Percentiles rank a stretch among this genome's conserved stretches.
phyloP scores from a whole-genome alignment of 164 flowering plant genomes.

The Annona cherimola region DNA sequence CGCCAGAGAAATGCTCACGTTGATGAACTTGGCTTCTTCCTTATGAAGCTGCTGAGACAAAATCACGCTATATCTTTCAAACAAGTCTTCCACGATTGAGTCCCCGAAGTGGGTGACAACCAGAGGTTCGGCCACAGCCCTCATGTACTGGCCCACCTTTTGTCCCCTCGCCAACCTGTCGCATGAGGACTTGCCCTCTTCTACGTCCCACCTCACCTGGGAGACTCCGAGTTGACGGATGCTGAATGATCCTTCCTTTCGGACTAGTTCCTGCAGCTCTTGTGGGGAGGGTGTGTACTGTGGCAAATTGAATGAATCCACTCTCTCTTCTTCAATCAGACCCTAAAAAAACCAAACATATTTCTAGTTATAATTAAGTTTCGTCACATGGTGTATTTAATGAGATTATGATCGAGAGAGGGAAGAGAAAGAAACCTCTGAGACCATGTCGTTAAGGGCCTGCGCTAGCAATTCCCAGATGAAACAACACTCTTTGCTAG shows the following conservation, averaged over 20 bases:
- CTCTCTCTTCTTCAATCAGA: constrained; percentile 32
- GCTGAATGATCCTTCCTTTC: constrained; percentile 47
- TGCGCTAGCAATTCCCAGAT: constrained; percentile 37
- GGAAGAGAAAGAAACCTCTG: constrained; percentile 25
- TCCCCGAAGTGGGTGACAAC: constrained; percentile 62
- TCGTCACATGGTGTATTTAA: background rate
- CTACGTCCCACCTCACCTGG: constrained; percentile 25
- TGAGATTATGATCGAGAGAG: background rate
- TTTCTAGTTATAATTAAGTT: background rate
- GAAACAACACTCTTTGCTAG: constrained; percentile 28
- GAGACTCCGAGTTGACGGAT: constrained; percentile 26
- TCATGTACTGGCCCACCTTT: constrained; percentile 30
- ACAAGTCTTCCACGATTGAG: constrained; percentile 47
- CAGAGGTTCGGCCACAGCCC: constrained; percentile 61
- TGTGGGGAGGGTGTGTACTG: constrained; percentile 37
- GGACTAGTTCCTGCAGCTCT: constrained; percentile 34
- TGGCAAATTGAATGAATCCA: constrained; percentile 53
- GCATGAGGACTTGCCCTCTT: background rate
- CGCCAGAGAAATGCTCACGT: background rate
- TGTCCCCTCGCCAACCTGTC: background rate
- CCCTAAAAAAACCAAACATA: constrained; percentile 28
- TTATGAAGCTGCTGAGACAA: constrained; percentile 55
- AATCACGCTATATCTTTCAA: constrained; percentile 40
- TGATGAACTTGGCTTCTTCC: constrained; percentile 35
- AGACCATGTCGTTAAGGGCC: constrained; percentile 44